Base-by-base conservation (phyloP, 2,329 filamentous ascomycete genomes). In the Dendryphion nanum region DNA sequence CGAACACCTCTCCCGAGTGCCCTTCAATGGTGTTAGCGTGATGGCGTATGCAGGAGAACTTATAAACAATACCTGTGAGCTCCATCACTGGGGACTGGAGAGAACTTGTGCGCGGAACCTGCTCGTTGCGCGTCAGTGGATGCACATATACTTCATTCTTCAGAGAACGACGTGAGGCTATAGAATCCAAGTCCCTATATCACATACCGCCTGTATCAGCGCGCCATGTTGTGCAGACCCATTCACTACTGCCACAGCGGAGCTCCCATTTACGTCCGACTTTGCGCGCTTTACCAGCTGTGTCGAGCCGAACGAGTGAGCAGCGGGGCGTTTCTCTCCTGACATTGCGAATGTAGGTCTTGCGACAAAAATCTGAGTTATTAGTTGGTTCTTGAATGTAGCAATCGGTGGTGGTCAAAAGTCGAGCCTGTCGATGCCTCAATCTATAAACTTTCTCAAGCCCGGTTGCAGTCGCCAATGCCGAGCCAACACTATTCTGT, bases 61-160 rank as follows among this genome's bases (percentile, higher is more conserved):
- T 18, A 18, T 10, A 18, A 23, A 15, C 4, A 39, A 15, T 20
- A 33, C 31, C 89, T 34, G 84, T 85, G 38, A 98, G 74, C 68
- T 97, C 89, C 89, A 97, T 96, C 30, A 96, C 85, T 2, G 91
- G 89, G 41, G 91, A 86, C 64, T 94, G 83, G 19, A 98, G 77
- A 36, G 79, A 82, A 63, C 89, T 94, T 32, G 89, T 90, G 53
- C 89, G 80, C 37, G 84, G 79, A 45, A 79, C 78, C 89, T 95
- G 67, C 8, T 15, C n/a, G n/a, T n/a, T n/a, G n/a, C n/a, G n/a
- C n/a, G n/a, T n/a, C n/a, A n/a, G n/a, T 67, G 63, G 52, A 41
- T 41, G 35, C 28, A 20, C 15, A 18, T 13, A 4, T 30, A 4
- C 26, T n/a, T n/a, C n/a, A n/a, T n/a, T n/a, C n/a, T n/a, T n/a